Conservation (phyloP, 768 basidiomycete genomes). For the Boletus eberwhitei region DNA sequence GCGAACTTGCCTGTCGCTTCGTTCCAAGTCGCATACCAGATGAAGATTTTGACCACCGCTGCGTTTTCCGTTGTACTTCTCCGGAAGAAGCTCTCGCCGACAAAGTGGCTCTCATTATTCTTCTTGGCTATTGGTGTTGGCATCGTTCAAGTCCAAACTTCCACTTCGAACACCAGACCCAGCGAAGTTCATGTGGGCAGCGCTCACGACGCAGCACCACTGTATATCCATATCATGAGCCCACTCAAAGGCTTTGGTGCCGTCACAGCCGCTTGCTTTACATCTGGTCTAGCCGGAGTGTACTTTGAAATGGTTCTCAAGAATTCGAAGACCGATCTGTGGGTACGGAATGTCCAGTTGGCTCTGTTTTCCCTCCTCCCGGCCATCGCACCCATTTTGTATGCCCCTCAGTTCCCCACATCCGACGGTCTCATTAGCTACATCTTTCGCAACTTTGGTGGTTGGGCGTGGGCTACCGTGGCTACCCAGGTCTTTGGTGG, state of each 20-base stretch:
- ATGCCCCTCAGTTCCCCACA: slow-evolving; percentile 38
- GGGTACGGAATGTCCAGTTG: slow-evolving; percentile 88
- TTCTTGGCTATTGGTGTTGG: slow-evolving; percentile 90
- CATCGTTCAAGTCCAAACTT: slow-evolving; percentile 89
- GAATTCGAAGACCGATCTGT: slow-evolving; percentile 77
- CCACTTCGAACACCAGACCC: slow-evolving; percentile 31
- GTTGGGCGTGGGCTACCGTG: slow-evolving; percentile 96
- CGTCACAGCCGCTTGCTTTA: slow-evolving; percentile 82
- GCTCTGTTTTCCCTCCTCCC: slow-evolving; percentile 89
- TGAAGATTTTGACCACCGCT: slow-evolving; percentile 97
- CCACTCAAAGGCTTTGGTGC: slow-evolving; percentile 80
- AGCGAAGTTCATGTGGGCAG: slow-evolving; percentile 53
- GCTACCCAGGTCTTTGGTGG: slow-evolving; percentile 89
- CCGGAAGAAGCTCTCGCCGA: slow-evolving; percentile 63
- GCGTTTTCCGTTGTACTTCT: slow-evolving; percentile 86
- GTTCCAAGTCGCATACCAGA: slow-evolving; percentile 97
- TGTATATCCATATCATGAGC: slow-evolving; percentile 72
- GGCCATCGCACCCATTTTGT: slow-evolving; percentile 79
- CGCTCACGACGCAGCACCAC: slow-evolving; percentile 59
- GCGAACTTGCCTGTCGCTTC: slow-evolving; percentile 94
- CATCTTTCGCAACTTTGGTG: slow-evolving; percentile 83
- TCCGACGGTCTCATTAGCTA: slow-evolving; percentile 50
- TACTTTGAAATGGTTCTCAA: slow-evolving; percentile 96
- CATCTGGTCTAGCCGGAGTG: slow-evolving; percentile 86
- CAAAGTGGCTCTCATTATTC: slow-evolving; percentile 86